Evolutionary conservation across 78 protist genomes (phyloP), one percentile per base, ranked within the genome.

Genomic region (Planoprotostelium fungivorum): DNA sequence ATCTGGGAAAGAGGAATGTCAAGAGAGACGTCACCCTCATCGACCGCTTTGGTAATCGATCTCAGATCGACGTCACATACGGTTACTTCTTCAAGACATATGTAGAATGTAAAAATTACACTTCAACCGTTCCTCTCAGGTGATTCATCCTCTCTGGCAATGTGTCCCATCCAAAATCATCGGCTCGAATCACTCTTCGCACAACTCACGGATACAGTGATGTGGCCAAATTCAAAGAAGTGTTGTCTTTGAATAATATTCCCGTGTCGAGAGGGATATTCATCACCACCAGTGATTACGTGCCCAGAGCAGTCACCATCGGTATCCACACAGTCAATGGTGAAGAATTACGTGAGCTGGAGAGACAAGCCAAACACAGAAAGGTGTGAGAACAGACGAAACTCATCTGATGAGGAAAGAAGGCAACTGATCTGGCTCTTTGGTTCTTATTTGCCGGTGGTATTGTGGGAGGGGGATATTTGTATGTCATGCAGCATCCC

Each of bases 171-270:
- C 31, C 5, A 51, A 25, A 5, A 51, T 51, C 73, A 51, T 16
- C 73, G 16, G 5, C 16, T 51, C 73, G 5, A 25, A 5, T 25
- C 31, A 5, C 5, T 51, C 73, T 16, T 16, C 16, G 5, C 73
- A 25, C 31, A 51, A 25, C 16, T 25, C 5, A 51, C 73, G 5
- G 73, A 51, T 25, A 25, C 73, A 51, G 73, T 63, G 95, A 93
- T 87, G 95, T 93, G 31, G 95, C 95, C 31, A 93, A 93, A 28
- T 93, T 93, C 37, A 89, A 93, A 89, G 92, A 93, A 35, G 95
- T 93, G 0, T 37, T 93, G 0, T 5, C 23, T 28, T 1, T 93
- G n/a, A 93, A 93, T 39, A 34, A 37, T 9, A 89, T 93, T 0
- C 9, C 29, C 34, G 23, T 35, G 1, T 1, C 29, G 1, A 87